Percentiles rank a stretch among this genome's conserved stretches.
Conservation (phyloP, 1,284 basidiomycete species). For the Heterobasidion occidentale region DNA sequence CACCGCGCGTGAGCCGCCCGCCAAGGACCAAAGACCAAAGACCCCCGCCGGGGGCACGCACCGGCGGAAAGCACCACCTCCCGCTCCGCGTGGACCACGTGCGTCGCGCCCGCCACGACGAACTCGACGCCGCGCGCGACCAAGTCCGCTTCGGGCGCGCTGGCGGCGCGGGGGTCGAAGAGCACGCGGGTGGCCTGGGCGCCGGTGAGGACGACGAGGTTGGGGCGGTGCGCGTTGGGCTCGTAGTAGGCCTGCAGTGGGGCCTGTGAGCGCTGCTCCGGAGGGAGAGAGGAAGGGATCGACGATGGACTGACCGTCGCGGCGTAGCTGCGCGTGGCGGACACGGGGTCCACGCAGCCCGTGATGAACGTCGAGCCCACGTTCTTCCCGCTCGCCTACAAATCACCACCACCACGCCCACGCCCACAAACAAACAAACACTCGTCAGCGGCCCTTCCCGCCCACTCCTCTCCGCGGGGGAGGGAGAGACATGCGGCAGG, state of each 20-base stretch:
- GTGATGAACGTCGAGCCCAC: background rate
- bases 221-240: conserved; percentile 3
- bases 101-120: conserved; percentile 18
- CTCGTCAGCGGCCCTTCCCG: background rate
- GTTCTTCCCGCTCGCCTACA: background rate
- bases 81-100: conserved; percentile 17
- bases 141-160: too few relatives aligned
- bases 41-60: background rate
- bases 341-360: background rate
- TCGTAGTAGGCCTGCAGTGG: conserved; percentile 4
- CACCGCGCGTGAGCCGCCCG: too few relatives aligned
- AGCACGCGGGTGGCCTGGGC: conserved; percentile 5
- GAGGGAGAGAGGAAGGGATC: too few relatives aligned
- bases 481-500: background rate
- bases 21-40: too few relatives aligned
- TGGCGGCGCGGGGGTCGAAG: background rate
- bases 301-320: background rate
- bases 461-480: background rate
- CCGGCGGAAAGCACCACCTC: conserved; percentile 25
- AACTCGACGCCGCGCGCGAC: background rate
- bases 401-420: too few relatives aligned
- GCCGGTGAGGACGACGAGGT: conserved; percentile 4
- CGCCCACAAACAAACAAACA: too few relatives aligned
- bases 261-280: too few relatives aligned
- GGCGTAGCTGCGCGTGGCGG: background rate